phyloP scores from a whole-genome alignment of 805 yeast species.

The Ascoidea tarda region DNA sequence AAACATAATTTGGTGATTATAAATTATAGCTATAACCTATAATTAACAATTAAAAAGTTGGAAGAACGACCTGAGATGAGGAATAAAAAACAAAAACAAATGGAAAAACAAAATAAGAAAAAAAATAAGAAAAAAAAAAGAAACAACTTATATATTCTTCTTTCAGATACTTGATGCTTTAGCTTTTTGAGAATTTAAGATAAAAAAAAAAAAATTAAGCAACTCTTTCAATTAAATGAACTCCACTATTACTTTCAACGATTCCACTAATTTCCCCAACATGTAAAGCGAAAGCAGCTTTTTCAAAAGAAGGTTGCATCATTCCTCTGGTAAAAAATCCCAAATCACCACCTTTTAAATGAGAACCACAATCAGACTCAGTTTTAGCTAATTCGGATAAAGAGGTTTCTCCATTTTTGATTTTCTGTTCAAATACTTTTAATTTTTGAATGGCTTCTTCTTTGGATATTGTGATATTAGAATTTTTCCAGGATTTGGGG shows the following conservation, averaged over 20 bases:
- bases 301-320: conserved; percentile 93
- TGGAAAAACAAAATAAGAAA: neutral
- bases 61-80: neutral
- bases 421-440: conserved; percentile 39
- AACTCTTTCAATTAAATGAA: conserved; percentile 77
- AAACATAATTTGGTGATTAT: too few species aligned
- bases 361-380: conserved; percentile 83
- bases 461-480: conserved; percentile 59
- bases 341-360: conserved; percentile 79
- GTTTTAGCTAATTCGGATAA: conserved; percentile 64
- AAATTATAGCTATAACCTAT: too few species aligned
- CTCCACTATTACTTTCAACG: conserved; percentile 83
- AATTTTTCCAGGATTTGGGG: conserved; percentile 84
- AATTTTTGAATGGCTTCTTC: conserved; percentile 68
- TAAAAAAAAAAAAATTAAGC: conserved; percentile 26
- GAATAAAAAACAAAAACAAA: neutral
- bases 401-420: conserved; percentile 48
- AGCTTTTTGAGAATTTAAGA: neutral
- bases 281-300: conserved; percentile 67
- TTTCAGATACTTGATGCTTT: neutral
- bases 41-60: too few species aligned
- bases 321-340: conserved; percentile 82
- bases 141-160: neutral
- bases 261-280: conserved; percentile 75
- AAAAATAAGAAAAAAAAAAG: neutral